A percentile compares a stretch with the other conserved stretches of the same genome.
Evolutionary conservation across 768 basidiomycete genomes (phyloP).

Genomic region (Xerocomellus dryophilus): DNA sequence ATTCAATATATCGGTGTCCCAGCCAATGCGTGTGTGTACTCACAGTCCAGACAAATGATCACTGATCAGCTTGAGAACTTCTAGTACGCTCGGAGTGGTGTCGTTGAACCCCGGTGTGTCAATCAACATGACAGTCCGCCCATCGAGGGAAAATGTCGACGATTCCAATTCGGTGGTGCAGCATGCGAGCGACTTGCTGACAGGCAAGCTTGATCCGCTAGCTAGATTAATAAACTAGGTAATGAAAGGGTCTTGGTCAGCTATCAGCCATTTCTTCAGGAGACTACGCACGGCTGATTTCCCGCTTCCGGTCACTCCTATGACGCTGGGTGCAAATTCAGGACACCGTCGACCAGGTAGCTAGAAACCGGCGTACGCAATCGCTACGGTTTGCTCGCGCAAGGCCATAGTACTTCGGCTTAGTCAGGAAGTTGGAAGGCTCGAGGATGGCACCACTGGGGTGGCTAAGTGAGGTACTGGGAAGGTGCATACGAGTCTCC

Average conservation of each 20-base stretch:
- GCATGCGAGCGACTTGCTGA: constrained; percentile 40
- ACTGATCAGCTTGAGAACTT: constrained; percentile 46
- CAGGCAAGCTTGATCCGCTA: constrained; percentile 44
- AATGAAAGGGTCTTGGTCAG: neutral
- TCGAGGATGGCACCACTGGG: neutral
- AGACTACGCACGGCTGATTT: constrained; percentile 30
- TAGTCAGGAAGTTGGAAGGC: neutral
- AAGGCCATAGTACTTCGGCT: constrained; percentile 14
- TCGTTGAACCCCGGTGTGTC: constrained; percentile 64
- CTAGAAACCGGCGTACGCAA: constrained; percentile 22
- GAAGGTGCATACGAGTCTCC: neutral
- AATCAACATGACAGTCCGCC: constrained; percentile 43
- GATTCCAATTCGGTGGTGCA: constrained; percentile 43
- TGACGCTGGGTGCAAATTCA: constrained; percentile 24
- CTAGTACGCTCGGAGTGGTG: constrained; percentile 40
- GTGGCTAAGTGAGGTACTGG: neutral
- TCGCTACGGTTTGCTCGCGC: constrained; percentile 17
- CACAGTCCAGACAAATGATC: constrained; percentile 24
- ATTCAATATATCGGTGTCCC: neutral
- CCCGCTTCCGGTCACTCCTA: constrained; percentile 32
- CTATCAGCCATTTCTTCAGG: neutral
- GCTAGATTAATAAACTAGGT: constrained; percentile 47
- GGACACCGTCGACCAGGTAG: neutral
- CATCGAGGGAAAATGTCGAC: constrained; percentile 43
- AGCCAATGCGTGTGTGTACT: constrained; percentile 1